Evolutionary conservation across 1,139 yeast species (phyloP).

Genomic region (Yamadazyma siamensis): DNA sequence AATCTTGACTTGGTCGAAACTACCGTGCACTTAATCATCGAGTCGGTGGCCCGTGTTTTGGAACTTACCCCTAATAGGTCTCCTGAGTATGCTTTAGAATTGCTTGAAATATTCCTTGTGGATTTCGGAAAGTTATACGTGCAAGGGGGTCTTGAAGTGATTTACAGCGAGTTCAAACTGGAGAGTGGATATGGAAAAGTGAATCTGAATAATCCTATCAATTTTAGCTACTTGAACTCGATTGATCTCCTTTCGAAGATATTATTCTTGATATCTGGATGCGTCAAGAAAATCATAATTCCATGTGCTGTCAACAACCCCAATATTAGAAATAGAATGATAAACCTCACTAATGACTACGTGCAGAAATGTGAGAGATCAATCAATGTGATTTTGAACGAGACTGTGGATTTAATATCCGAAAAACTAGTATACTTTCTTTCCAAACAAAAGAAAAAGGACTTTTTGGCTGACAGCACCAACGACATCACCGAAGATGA

Average conservation of each 20-base stretch:
- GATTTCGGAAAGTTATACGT: conserved; percentile 75
- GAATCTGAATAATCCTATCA: conserved; percentile 29
- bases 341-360: conserved; percentile 63
- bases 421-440: conserved; percentile 48
- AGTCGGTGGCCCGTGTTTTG: conserved; percentile 72
- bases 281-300: conserved; percentile 66
- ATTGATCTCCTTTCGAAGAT: conserved; percentile 62
- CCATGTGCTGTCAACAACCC: conserved; percentile 70
- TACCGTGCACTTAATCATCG: conserved; percentile 70
- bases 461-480: conserved; percentile 40
- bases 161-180: conserved; percentile 44
- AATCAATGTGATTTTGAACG: conserved; percentile 62
- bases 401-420: conserved; percentile 49
- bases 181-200: conserved; percentile 23
- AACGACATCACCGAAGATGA: conserved; percentile 45
- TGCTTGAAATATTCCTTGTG: conserved; percentile 63
- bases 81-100: conserved; percentile 60
- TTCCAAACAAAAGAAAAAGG: conserved; percentile 38
- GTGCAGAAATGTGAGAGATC: conserved; percentile 67
- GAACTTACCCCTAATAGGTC: conserved; percentile 68
- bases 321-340: conserved; percentile 58
- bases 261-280: conserved; percentile 63
- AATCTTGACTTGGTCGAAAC: conserved; percentile 54
- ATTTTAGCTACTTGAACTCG: conserved; percentile 38
- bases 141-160: conserved; percentile 71